Percentiles rank a stretch among this genome's conserved stretches.
Evolutionary conservation across 2,329 filamentous ascomycete species (phyloP).

Genomic region (Hymenoscyphus fraxineus): DNA sequence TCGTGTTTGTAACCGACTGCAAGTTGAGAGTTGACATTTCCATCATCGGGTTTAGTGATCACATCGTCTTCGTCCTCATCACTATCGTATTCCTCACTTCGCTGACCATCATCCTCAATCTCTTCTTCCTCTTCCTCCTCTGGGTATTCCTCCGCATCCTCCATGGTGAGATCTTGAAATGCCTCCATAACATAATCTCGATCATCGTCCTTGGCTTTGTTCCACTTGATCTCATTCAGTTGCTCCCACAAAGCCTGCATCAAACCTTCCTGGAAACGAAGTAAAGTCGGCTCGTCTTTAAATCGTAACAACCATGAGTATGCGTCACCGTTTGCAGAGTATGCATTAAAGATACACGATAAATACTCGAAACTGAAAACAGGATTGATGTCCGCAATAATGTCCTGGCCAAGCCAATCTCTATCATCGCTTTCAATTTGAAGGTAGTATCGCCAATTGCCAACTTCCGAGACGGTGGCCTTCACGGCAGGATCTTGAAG

Average conservation of each 20-base stretch:
- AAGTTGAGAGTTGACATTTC: conserved; percentile 86
- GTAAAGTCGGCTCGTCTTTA: conserved; percentile 74
- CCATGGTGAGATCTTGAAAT: conserved; percentile 91
- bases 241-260: conserved; percentile 98
- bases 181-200: conserved; percentile 92
- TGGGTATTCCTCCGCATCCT: conserved; percentile 61
- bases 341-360: conserved; percentile 99
- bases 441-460: conserved; percentile 88
- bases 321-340: conserved; percentile 79
- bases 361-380: conserved; percentile 98
- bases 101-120: conserved; percentile 58
- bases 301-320: conserved; percentile 96
- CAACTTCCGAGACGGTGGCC: conserved; percentile 77
- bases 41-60: conserved; percentile 63
- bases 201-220: conserved; percentile 86
- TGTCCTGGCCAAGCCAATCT: conserved; percentile 81
- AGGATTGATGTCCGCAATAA: conserved; percentile 89
- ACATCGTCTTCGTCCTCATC: conserved; percentile 80
- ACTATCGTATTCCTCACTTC: conserved; percentile 69
- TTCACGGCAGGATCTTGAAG: conserved; percentile 71
- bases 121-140: conserved; percentile 55
- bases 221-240: conserved; percentile 90
- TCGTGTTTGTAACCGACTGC: conserved; percentile 97
- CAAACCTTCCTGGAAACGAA: conserved; percentile 86
- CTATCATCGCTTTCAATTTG: conserved; percentile 73